phyloP scores from a whole-genome alignment of 768 basidiomycete genomes.

The Tulasnella sp. region DNA sequence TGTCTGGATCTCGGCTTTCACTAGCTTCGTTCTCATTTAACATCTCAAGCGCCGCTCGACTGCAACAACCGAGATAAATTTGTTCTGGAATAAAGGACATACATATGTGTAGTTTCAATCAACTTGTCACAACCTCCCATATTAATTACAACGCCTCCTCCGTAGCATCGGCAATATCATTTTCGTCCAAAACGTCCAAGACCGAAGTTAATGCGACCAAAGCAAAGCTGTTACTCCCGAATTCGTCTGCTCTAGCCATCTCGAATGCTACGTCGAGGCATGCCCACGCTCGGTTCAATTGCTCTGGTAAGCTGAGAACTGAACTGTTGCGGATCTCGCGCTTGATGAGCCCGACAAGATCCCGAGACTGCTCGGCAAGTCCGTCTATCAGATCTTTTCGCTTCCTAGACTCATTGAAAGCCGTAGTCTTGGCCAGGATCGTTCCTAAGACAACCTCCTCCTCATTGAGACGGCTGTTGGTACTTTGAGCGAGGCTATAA shows the following conservation, averaged over 20 bases:
- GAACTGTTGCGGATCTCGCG: constrained; percentile 1
- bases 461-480: constrained; percentile 52
- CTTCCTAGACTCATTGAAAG: constrained; percentile 41
- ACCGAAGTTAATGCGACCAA: constrained; percentile 53
- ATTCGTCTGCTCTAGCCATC: constrained; percentile 28
- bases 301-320: constrained; percentile 24
- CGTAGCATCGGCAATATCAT: neutral
- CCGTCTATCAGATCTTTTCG: constrained; percentile 44
- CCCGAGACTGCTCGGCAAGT: constrained; percentile 30
- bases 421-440: constrained; percentile 61
- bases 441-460: constrained; percentile 69
- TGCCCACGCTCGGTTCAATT: constrained; percentile 51
- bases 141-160: neutral
- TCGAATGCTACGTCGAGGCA: constrained; percentile 54
- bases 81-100: no score
- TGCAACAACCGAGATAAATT: no score
- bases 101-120: neutral
- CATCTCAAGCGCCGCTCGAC: no score
- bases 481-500: constrained; percentile 53
- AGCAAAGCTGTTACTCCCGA: constrained; percentile 51
- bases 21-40: no score
- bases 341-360: constrained; percentile 7
- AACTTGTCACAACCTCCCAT: neutral
- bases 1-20: no score
- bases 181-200: constrained; percentile 30